Conservation (phyloP, 768 basidiomycete genomes). For the Clathrus columnatus region DNA sequence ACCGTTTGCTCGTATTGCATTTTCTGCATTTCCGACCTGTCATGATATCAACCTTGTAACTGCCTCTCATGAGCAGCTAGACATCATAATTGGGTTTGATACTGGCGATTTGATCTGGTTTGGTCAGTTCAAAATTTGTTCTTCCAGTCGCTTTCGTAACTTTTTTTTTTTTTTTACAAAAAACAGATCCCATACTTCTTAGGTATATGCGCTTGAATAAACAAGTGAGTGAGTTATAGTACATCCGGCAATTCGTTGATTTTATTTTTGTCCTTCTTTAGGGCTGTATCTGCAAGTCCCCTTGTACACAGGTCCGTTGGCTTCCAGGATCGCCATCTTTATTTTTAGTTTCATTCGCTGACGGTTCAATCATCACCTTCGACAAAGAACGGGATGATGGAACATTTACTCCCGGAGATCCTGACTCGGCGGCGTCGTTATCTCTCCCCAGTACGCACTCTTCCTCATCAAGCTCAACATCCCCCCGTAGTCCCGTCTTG, state of each 20-base stretch:
- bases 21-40: slow-evolving; percentile 82
- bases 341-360: slow-evolving; percentile 81
- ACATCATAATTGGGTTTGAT: slow-evolving; percentile 84
- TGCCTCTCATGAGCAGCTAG: slow-evolving; percentile 67
- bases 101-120: slow-evolving; percentile 97
- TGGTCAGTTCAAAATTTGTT: slow-evolving; percentile 41
- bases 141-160: slow-evolving; percentile 3
- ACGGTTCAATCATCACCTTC: slow-evolving; percentile 83
- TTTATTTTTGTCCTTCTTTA: slow-evolving; percentile 19
- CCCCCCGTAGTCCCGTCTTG: no score
- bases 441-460: slow-evolving; percentile 22
- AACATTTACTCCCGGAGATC: slow-evolving; percentile 54
- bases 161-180: slow-evolving; percentile 1
- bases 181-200: slow-evolving; percentile 64
- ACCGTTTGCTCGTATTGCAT: slow-evolving; percentile 74
- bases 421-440: no score
- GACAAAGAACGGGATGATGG: slow-evolving; percentile 90
- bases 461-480: slow-evolving; percentile 15
- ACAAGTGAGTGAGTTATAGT: slow-evolving; percentile 58
- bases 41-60: slow-evolving; percentile 81
- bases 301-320: slow-evolving; percentile 88
- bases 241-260: not conserved
- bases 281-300: slow-evolving; percentile 72
- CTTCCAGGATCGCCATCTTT: slow-evolving; percentile 72
- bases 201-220: slow-evolving; percentile 87